Evolutionary conservation across 495 filamentous ascomycete genomes (phyloP).

Genomic region (Neurospora hispaniola): DNA sequence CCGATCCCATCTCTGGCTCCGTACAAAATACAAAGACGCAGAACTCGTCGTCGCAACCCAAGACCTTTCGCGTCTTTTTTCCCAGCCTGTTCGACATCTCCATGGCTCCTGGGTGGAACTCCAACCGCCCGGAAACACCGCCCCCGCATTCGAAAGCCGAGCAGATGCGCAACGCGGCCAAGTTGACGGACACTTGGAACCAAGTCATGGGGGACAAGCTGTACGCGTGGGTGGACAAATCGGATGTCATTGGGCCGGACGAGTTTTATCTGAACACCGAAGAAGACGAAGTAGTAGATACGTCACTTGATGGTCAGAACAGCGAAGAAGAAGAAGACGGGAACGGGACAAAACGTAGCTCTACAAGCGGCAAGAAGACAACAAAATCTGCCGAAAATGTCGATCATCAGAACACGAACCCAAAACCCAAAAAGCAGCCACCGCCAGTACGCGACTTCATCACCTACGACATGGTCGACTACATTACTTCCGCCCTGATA

Average conservation of each 20-base stretch:
- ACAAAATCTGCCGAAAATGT: neutral
- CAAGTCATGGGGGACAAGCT: slow-evolving; percentile 12
- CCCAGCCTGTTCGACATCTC: slow-evolving; percentile 35
- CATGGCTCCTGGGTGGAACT: slow-evolving; percentile 31
- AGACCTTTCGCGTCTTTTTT: slow-evolving; percentile 30
- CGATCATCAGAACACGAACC: neutral
- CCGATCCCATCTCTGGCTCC: neutral
- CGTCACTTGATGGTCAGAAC: neutral
- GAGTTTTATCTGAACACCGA: neutral
- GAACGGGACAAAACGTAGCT: neutral
- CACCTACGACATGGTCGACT: slow-evolving; percentile 16
- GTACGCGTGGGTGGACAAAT: slow-evolving; percentile 17
- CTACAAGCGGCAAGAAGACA: neutral
- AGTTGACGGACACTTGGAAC: slow-evolving; percentile 26
- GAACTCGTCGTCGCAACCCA: neutral
- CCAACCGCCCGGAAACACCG: slow-evolving; percentile 15
- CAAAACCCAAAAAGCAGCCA: neutral
- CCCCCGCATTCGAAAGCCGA: slow-evolving; percentile 17
- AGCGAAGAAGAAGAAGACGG: neutral
- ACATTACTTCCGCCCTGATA: slow-evolving; percentile 20
- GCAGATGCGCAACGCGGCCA: slow-evolving; percentile 28
- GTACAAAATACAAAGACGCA: neutral
- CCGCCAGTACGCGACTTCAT: slow-evolving; percentile 10
- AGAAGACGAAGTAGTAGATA: slow-evolving; percentile 3
- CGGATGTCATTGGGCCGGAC: neutral